Evolutionary conservation across 78 protist genomes (phyloP).

Genomic region (Guillardia theta): DNA sequence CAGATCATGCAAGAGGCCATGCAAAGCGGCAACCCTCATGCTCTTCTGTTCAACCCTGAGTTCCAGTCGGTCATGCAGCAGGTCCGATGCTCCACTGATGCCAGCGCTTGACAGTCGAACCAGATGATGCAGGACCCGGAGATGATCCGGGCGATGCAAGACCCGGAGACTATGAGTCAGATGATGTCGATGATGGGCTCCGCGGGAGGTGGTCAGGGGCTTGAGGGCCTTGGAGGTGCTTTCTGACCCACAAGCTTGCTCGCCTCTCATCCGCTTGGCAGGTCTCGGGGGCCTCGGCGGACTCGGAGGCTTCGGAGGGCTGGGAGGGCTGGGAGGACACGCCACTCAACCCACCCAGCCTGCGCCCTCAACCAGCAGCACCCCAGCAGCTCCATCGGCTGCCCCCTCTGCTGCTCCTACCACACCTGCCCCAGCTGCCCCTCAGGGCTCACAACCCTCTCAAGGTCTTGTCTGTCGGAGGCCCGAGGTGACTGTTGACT

Average conservation of each 20-base stretch:
- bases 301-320: not conserved
- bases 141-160: not conserved
- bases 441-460: too few relatives aligned
- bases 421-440: not conserved
- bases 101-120: not conserved
- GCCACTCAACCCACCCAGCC: not conserved
- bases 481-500: too few relatives aligned
- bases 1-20: not conserved
- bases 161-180: not conserved
- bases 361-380: not conserved
- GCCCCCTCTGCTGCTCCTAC: not conserved
- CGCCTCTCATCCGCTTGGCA: not conserved
- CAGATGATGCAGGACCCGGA: not conserved
- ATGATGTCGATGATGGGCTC: not conserved
- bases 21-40: not conserved
- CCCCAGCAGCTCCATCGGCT: not conserved
- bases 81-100: not conserved
- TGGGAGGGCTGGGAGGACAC: not conserved
- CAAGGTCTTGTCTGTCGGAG: too few relatives aligned
- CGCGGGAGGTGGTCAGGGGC: not conserved
- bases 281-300: not conserved
- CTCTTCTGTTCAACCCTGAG: not conserved
- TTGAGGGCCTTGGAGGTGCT: not conserved
- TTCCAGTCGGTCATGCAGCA: not conserved
- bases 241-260: not conserved